phyloP scores from a whole-genome alignment of 2,329 filamentous ascomycete species.

The Coleophoma crateriformis region DNA sequence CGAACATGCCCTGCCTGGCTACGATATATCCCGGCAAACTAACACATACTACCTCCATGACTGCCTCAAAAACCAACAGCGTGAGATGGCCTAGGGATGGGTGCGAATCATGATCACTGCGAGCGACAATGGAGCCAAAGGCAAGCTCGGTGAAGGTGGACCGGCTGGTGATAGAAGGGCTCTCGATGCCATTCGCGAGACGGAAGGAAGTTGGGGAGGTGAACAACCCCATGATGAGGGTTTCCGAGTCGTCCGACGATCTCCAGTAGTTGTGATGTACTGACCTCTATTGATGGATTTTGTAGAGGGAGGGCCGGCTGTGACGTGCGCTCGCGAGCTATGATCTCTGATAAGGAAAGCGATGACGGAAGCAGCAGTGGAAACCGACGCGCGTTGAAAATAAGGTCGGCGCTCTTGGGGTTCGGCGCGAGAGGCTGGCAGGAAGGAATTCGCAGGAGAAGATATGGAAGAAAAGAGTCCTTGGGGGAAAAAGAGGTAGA shows the following conservation, averaged over 20 bases:
- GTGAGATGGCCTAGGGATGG: constrained; percentile 36
- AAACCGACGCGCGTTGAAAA: too few species aligned
- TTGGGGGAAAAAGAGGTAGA: too few species aligned
- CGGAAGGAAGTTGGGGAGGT: constrained; percentile 41
- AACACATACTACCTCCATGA: constrained; percentile 92
- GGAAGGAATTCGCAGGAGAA: too few species aligned
- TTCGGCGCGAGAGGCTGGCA: too few species aligned
- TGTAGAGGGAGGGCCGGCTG: too few species aligned
- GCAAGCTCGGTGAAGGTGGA: constrained; percentile 15
- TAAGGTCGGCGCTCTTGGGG: too few species aligned
- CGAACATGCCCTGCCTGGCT: constrained; percentile 85
- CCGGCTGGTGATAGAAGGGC: constrained; percentile 14
- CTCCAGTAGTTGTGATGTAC: neutral
- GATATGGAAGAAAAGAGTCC: too few species aligned
- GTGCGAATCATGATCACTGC: constrained; percentile 27
- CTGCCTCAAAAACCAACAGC: constrained; percentile 75
- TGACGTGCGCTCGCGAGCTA: too few species aligned
- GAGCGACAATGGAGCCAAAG: constrained; percentile 12
- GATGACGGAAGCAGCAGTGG: too few species aligned
- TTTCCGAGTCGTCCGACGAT: neutral
- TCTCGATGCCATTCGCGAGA: constrained; percentile 25
- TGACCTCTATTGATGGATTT: neutral
- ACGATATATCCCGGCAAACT: constrained; percentile 91
- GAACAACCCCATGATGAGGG: constrained; percentile 33
- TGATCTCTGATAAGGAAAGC: too few species aligned